These are phyloP conservation scores for Lactuca sativa DNA, from an alignment of 129 eudicot genomes.

Conservation along the genomic window DNA sequence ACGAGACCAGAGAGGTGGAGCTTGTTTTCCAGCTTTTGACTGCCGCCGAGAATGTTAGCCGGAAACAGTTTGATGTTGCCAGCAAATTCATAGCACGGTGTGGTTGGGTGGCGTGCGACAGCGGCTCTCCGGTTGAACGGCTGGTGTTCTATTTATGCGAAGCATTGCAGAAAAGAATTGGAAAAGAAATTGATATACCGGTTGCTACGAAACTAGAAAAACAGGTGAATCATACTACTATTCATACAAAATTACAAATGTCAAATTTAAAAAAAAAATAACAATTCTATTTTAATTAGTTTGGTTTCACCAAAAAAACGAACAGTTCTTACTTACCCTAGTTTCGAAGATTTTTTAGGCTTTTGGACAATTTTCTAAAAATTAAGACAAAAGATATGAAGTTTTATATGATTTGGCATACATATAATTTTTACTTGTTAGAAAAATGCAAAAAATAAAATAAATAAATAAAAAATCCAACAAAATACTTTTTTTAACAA, in stretches of 20 bases:
- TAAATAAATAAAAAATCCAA: no score
- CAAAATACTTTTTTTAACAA: no score
- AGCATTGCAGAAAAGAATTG: conserved; percentile 44
- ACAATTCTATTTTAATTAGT: no score
- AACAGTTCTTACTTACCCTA: no score
- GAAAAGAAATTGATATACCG: conserved; percentile 40
- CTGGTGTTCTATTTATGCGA: conserved; percentile 44
- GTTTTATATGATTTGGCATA: no score
- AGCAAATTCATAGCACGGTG: conserved; percentile 43
- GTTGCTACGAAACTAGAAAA: conserved; percentile 13
- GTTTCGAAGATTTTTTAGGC: no score
- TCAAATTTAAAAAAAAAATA: neutral
- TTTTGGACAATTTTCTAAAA: no score
- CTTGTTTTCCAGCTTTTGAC: conserved; percentile 54
- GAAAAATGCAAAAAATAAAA: no score
- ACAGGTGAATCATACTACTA: neutral
- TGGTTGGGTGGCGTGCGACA: conserved; percentile 36
- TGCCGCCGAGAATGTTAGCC: conserved; percentile 55
- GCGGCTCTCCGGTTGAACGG: conserved; percentile 55
- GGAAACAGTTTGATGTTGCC: conserved; percentile 46
- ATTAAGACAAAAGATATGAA: no score
- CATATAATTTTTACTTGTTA: no score
- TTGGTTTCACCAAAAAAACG: no score
- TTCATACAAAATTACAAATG: neutral
- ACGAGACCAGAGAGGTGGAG: conserved; percentile 53